Conservation (phyloP, 257 asterid species). For the Fraxinus pennsylvanica region DNA sequence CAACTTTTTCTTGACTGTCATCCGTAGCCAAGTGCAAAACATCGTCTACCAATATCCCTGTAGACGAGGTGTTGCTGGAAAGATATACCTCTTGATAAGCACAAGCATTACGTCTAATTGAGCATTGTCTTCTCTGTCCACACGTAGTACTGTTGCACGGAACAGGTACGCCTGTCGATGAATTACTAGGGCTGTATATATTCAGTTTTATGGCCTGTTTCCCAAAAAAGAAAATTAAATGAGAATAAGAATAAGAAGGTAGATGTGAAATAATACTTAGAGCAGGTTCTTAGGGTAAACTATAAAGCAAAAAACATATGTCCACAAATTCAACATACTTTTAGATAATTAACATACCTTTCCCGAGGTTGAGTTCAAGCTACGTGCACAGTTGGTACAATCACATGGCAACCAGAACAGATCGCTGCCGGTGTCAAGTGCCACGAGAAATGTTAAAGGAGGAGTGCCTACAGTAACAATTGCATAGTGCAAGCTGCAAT, state of each 20-base stretch:
- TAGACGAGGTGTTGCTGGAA: conserved; percentile 73
- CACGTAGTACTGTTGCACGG: conserved; percentile 79
- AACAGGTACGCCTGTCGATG: conserved; percentile 61
- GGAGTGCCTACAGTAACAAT: conserved; percentile 86
- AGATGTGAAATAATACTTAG: background rate
- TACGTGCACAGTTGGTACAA: conserved; percentile 59
- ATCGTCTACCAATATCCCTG: conserved; percentile 89
- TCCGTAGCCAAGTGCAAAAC: conserved; percentile 67
- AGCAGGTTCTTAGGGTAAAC: background rate
- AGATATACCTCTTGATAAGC: conserved; percentile 78
- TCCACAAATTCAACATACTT: background rate
- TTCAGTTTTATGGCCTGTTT: conserved; percentile 64
- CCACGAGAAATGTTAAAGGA: conserved; percentile 59
- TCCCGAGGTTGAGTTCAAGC: conserved; percentile 48
- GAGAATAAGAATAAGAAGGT: background rate
- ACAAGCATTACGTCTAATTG: conserved; percentile 58
- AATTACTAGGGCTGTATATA: conserved; percentile 71
- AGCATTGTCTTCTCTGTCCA: conserved; percentile 56
- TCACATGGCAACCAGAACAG: conserved; percentile 97
- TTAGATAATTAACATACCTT: conserved; percentile 37
- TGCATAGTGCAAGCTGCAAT: conserved; percentile 86
- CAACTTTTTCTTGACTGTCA: conserved; percentile 43
- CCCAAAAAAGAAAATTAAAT: conserved; percentile 13
- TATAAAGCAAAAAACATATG: too few species aligned
- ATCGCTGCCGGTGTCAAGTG: conserved; percentile 98